Evolutionary conservation across 2,329 filamentous ascomycete species (phyloP), one percentile per base, ranked within the genome.

Genomic region (Monosporascus sp.): DNA sequence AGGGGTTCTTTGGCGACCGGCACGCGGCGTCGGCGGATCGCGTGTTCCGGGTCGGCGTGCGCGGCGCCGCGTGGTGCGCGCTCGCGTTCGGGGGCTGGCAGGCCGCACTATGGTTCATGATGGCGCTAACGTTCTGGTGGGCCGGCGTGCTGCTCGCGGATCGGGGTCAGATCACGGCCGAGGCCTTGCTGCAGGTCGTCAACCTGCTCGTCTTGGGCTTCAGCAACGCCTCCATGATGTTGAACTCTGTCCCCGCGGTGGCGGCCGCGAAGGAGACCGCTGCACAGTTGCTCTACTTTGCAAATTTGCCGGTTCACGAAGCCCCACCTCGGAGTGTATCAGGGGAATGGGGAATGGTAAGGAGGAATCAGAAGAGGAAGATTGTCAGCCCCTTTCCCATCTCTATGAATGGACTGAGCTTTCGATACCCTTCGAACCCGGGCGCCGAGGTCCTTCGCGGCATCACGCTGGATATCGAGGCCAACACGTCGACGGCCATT

Each of bases 151-250:
- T 96, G 11, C 78, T 89, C 68, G 70, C 44, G 65, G 73, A 9
- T 70, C 79, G 40, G 70, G 73, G 59, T 7, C 61, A 66, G 14
- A 64, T 72, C n/a, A 76, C 74, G 0, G 79, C 87, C 0, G 75
- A 79, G 2, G 73, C 78, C 2, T 80, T 94, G 18, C 72, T 96
- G 28, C 82, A 87, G 55, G 88, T 94, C 0, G 85, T 94, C 61
- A 88, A 91, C 37, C 78, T 96, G 51, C 78, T 97, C 1, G 79
- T 96, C n/a, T 89, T 97, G 66, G 87, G 88, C 56, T 82, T 96
- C 52, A 84, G 86, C 11, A 89, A 87, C 11, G 82, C 88, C 2
- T 84, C 84, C 37, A 78, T 79, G 35, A 82, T 94, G 51, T 72
- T 95, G 18, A 79, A 81, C 48, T 86, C 86, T 63, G 83, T 97